Conservation (phyloP, 2,329 filamentous ascomycete genomes). For the Dothideomycetidae sp. region DNA sequence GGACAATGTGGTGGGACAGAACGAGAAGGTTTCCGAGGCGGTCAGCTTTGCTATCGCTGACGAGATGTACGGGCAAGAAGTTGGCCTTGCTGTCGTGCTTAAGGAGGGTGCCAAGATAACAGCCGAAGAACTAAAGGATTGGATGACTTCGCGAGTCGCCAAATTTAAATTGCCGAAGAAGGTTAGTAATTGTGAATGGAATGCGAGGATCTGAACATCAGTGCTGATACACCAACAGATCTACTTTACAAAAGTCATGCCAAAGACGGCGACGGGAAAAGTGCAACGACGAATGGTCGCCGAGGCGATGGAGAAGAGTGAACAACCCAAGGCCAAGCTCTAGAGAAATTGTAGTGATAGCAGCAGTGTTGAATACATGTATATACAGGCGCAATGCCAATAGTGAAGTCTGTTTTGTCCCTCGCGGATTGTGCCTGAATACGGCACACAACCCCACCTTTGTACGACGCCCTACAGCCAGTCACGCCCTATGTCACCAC, state of each 20-base stretch:
- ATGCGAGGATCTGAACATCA: neutral
- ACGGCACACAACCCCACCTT: too few relatives aligned
- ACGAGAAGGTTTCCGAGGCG: conserved; percentile 60
- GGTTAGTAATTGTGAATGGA: conserved; percentile 4
- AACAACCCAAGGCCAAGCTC: conserved; percentile 12
- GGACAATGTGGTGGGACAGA: conserved; percentile 65
- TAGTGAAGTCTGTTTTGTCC: too few relatives aligned
- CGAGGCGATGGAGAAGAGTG: conserved; percentile 60
- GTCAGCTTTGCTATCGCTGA: conserved; percentile 75
- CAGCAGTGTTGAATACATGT: too few relatives aligned
- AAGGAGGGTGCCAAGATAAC: conserved; percentile 45
- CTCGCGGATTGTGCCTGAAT: too few relatives aligned
- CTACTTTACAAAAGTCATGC: conserved; percentile 67
- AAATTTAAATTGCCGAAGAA: conserved; percentile 81
- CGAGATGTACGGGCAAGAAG: conserved; percentile 70
- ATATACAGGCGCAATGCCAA: too few relatives aligned
- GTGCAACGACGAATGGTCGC: conserved; percentile 77
- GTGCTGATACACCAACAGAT: conserved; percentile 1
- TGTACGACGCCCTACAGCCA: too few relatives aligned
- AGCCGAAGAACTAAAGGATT: conserved; percentile 50
- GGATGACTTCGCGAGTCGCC: conserved; percentile 54
- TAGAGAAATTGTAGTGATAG: neutral
- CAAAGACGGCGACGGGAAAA: conserved; percentile 86
- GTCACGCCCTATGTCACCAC: too few relatives aligned
- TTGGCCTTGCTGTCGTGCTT: conserved; percentile 61